phyloP scores from a whole-genome alignment of 768 basidiomycete species.

The Pisolithus marmoratus region DNA sequence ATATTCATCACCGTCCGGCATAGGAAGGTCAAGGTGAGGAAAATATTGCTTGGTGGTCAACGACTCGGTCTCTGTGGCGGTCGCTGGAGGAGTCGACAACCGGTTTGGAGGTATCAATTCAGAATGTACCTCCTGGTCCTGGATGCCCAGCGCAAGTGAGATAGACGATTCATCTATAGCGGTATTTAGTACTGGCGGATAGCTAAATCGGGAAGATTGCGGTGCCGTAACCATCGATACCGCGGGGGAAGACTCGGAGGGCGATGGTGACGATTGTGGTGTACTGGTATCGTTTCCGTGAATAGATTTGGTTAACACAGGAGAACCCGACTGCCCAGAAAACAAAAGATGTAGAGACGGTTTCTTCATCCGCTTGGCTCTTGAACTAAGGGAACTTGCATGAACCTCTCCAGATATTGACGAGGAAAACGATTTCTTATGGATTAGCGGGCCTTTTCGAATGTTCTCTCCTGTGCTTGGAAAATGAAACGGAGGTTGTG shows the following conservation, averaged over 20 bases:
- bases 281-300: constrained; percentile 3
- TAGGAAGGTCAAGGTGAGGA: constrained; percentile 21
- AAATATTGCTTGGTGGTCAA: constrained; percentile 17
- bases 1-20: constrained; percentile 34
- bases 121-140: constrained; percentile 21
- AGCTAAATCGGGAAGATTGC: constrained; percentile 39
- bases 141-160: constrained; percentile 26
- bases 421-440: constrained; percentile 32
- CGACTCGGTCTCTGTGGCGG: constrained; percentile 22
- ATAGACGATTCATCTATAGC: constrained; percentile 54
- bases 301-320: constrained; percentile 28
- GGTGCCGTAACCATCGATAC: constrained; percentile 55
- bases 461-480: constrained; percentile 32
- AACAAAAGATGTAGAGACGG: constrained; percentile 68
- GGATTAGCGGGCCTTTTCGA: constrained; percentile 26
- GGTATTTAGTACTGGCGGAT: constrained; percentile 58
- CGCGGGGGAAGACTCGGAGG: constrained; percentile 28
- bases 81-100: constrained; percentile 8
- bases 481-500: constrained; percentile 38
- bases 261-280: constrained; percentile 17
- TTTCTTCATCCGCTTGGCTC: constrained; percentile 45
- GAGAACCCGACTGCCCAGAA: constrained; percentile 55
- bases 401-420: constrained; percentile 28
- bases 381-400: constrained; percentile 31
- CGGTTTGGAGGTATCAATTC: constrained; percentile 11